These are phyloP conservation scores for Castanospermum australe DNA, from an alignment of 306 rosid genomes.

Conservation along the genomic window DNA sequence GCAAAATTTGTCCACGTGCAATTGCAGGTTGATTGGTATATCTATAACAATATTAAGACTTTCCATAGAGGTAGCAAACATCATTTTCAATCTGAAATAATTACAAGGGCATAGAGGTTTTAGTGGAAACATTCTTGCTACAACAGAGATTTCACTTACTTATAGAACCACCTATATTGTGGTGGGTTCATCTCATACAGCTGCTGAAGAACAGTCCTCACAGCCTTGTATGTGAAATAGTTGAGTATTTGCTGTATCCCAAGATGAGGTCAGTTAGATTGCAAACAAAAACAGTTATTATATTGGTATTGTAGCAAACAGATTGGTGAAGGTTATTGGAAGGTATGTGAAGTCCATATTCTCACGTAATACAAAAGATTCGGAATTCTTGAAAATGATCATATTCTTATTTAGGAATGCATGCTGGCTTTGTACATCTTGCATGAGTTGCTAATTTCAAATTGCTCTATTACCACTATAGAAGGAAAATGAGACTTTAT, in stretches of 20 bases:
- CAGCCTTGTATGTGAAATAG: conserved; percentile 79
- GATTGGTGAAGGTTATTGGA: neutral
- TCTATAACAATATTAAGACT: neutral
- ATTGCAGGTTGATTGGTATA: neutral
- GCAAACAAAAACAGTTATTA: neutral
- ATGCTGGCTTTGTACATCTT: neutral
- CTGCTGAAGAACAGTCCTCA: conserved; percentile 72
- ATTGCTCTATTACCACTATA: neutral
- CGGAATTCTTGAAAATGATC: neutral
- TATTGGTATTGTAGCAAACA: neutral
- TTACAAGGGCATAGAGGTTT: neutral
- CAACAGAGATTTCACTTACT: conserved; percentile 47
- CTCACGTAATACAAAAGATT: neutral
- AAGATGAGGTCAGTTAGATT: conserved; percentile 28
- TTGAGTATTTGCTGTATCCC: conserved; percentile 66
- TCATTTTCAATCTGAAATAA: neutral
- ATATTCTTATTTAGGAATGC: neutral
- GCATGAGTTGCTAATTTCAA: neutral
- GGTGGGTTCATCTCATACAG: conserved; percentile 79
- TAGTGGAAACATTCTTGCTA: neutral
- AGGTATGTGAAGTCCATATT: neutral
- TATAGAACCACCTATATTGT: conserved; percentile 69
- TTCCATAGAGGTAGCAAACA: neutral
- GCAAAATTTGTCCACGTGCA: neutral
- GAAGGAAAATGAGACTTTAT: neutral